phyloP scores from a whole-genome alignment of 2,329 filamentous ascomycete genomes.

The Colletotrichum sp. region DNA sequence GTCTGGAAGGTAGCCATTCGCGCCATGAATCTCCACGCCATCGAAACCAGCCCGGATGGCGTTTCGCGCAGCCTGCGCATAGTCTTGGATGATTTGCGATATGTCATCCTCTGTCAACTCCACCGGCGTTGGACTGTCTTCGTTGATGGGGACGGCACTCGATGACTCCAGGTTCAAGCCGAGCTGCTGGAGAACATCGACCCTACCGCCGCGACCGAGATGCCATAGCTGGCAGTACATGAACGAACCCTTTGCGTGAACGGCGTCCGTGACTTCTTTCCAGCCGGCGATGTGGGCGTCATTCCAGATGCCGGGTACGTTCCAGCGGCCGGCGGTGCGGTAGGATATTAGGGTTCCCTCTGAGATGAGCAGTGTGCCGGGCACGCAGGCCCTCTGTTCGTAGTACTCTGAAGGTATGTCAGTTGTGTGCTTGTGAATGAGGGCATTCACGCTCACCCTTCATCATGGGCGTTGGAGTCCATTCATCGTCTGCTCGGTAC shows the following conservation, averaged over 20 bases:
- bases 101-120: slow-evolving; percentile 73
- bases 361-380: slow-evolving; percentile 55
- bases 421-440: not conserved
- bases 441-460: slow-evolving; percentile 11
- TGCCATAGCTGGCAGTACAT: slow-evolving; percentile 72
- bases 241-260: slow-evolving; percentile 65
- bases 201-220: slow-evolving; percentile 57
- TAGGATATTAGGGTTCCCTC: slow-evolving; percentile 61
- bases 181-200: slow-evolving; percentile 37
- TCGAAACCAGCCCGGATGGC: slow-evolving; percentile 71
- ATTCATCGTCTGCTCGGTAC: slow-evolving; percentile 26
- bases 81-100: slow-evolving; percentile 64
- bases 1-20: slow-evolving; percentile 68
- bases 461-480: slow-evolving; percentile 18
- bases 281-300: slow-evolving; percentile 63
- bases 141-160: slow-evolving; percentile 46
- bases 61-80: slow-evolving; percentile 57
- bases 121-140: slow-evolving; percentile 58
- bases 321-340: slow-evolving; percentile 47
- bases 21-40: slow-evolving; percentile 65
- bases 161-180: slow-evolving; percentile 53
- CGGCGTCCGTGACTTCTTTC: slow-evolving; percentile 64
- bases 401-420: slow-evolving; percentile 27
- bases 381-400: slow-evolving; percentile 34
- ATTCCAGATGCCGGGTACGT: slow-evolving; percentile 63